Conservation (phyloP, 805 yeast genomes). For the Hanseniaspora clermontiae region DNA sequence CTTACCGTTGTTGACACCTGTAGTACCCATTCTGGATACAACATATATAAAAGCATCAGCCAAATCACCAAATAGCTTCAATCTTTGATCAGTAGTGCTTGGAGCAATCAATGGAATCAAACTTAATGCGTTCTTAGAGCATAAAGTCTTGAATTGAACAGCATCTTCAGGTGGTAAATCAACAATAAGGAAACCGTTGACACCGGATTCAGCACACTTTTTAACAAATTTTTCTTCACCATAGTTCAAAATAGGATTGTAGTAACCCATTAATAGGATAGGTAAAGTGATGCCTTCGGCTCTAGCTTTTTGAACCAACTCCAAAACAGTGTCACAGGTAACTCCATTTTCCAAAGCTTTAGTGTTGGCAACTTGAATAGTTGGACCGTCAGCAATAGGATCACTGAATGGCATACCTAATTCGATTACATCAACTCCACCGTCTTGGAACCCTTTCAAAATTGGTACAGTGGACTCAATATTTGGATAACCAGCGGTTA, state of each 20-base stretch:
- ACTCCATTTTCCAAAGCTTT: conserved; percentile 76
- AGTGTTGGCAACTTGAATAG: conserved; percentile 79
- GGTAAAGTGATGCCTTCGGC: conserved; percentile 76
- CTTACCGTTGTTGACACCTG: conserved; percentile 61
- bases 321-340: conserved; percentile 55
- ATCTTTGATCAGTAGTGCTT: conserved; percentile 82
- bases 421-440: conserved; percentile 92
- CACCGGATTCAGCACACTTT: conserved; percentile 80
- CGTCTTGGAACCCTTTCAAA: conserved; percentile 76
- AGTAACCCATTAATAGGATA: conserved; percentile 90
- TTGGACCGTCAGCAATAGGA: conserved; percentile 98
- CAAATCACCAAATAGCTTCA: conserved; percentile 52
- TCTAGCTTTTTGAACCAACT: conserved; percentile 65
- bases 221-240: conserved; percentile 76
- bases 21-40: conserved; percentile 94
- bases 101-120: conserved; percentile 95
- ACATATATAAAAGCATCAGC: conserved; percentile 95
- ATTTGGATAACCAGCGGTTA: conserved; percentile 90
- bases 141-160: conserved; percentile 61
- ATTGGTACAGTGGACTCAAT: conserved; percentile 79
- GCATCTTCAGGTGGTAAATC: conserved; percentile 99
- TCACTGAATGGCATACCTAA: conserved; percentile 94
- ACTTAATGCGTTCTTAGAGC: conserved; percentile 56
- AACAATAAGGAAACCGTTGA: conserved; percentile 85
- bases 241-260: conserved; percentile 79